Evolutionary conservation across 2,329 filamentous ascomycete genomes (phyloP), one percentile per base, ranked within the genome.

Genomic region (Knoxdaviesia capensis): DNA sequence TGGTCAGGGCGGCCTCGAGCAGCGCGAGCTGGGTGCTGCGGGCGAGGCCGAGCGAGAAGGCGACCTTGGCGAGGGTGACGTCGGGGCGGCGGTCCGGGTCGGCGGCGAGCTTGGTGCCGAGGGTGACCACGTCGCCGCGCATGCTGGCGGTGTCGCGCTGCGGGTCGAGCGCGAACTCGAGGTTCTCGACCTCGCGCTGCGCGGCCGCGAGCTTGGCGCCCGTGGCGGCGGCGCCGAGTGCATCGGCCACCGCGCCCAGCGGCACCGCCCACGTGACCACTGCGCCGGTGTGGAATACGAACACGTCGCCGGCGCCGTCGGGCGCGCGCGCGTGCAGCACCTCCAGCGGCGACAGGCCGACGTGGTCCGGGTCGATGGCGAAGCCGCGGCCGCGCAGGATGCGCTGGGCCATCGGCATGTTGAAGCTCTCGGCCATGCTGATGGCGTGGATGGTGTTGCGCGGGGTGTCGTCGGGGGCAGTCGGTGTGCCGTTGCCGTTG

Each of bases 231-330:
- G 76, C 71, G 20, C 83, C 68, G 8, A 96, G 66, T 32, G 80
- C 76, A 44, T 71, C 72, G 6, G 81, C 81, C 10, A 86, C 78
- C 11, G 85, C 73, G 44, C 80, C 74, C 46, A 85, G 72, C 1
- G 84, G 78, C 1, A 94, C 67, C 5, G 83, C 82, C 90, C 90
- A 98, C 29, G 84, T 80, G 5, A 96, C 90, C 6, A 96, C 71
- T 8, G 87, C 93, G 7, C 90, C 90, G 0, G 87, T 94, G 6
- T 88, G 86, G 50, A 98, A 98, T 44, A 98, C 78, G 54, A 96
- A 96, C 41, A 96, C 75, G 59, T 98, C 90, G 33, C 86, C 87
- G 34, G 85, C 86, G 44, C 74, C 67, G 54, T 74, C 70, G 45
- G 69, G 64, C 6, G 66, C 66, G 41, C 71, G 63, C 6, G 73